Evolutionary conservation across 1,284 basidiomycete genomes (phyloP), one percentile per base, ranked within the genome.

Genomic region (Volvariella volvacea): DNA sequence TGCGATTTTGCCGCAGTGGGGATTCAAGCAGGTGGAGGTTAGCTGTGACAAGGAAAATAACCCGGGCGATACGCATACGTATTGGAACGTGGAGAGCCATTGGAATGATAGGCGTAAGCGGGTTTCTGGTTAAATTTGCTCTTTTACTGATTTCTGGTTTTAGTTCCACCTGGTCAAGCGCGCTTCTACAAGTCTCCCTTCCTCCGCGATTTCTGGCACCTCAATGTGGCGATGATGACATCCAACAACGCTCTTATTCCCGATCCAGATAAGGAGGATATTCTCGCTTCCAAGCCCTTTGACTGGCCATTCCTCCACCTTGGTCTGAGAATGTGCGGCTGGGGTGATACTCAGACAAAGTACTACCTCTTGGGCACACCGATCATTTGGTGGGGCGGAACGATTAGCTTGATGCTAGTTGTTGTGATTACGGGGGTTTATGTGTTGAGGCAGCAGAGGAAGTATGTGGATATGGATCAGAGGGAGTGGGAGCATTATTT

Each of bases 191-290:
- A 71, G 36, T 96, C 95, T 2, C 88, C 94, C 0, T 99, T 99
- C 77, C 70, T 97, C 45, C 84, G 88, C 45, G 95, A 99, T 67
- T 98, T 99, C 66, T 93, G 92, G 81, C 95, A 99, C 63, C 80
- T 99, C 47, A 99, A 99, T 58, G 91, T 99, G 12, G 95, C 94
- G 12, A 99, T 99, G 96, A 95, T 96, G 92, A 97, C 93, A 0
- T 96, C 94, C 3, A 99, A 99, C 73, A 99, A 99, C 62, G 94
- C 96, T 0, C 82, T 99, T 44, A 69, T 98, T 37, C 95, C 95
- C 0, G 93, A 99, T 57, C 90, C 93, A 0, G 95, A 99, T 72
- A 99, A 99, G 69, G 91, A 94, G 54, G 95, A 99, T 61, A 92
- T 97, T 54, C 80, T 99, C 42, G 94, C 95, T 0, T 95, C 92